Conservation (phyloP, 2,329 filamentous ascomycete genomes). For the Botrytis byssoidea region DNA sequence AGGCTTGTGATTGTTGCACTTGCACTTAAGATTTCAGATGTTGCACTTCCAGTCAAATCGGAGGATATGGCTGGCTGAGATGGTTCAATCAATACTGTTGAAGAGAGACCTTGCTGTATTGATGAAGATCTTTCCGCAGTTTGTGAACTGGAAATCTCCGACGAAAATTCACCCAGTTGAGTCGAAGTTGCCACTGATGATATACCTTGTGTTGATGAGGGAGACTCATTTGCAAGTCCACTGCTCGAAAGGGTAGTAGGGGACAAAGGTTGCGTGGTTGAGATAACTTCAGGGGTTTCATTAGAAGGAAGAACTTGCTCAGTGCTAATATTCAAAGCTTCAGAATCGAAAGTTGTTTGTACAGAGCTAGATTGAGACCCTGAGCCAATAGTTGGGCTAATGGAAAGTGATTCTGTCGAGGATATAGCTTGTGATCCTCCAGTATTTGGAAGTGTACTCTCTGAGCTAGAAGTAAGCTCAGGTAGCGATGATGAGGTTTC, state of each 20-base stretch:
- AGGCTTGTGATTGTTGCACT: neutral
- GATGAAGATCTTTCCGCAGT: neutral
- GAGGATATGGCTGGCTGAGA: neutral
- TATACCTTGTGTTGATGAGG: neutral
- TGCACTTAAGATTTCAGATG: neutral
- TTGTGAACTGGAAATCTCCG: neutral
- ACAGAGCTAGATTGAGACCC: neutral
- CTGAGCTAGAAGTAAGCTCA: neutral
- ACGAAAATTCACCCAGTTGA: neutral
- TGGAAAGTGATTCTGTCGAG: neutral
- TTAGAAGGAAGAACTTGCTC: neutral
- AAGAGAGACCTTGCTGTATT: neutral
- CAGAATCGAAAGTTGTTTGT: neutral
- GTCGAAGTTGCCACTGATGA: neutral
- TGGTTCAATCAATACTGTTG: neutral
- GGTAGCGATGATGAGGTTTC: neutral
- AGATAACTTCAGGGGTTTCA: neutral
- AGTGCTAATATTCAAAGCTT: neutral
- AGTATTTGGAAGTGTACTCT: neutral
- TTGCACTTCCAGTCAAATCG: neutral
- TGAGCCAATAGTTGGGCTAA: neutral
- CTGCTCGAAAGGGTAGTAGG: neutral
- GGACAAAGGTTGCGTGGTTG: neutral
- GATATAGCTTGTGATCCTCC: neutral
- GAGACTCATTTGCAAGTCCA: neutral